Base-by-base conservation (phyloP, 257 asterid species). In the Thymus quinquecostatus region DNA sequence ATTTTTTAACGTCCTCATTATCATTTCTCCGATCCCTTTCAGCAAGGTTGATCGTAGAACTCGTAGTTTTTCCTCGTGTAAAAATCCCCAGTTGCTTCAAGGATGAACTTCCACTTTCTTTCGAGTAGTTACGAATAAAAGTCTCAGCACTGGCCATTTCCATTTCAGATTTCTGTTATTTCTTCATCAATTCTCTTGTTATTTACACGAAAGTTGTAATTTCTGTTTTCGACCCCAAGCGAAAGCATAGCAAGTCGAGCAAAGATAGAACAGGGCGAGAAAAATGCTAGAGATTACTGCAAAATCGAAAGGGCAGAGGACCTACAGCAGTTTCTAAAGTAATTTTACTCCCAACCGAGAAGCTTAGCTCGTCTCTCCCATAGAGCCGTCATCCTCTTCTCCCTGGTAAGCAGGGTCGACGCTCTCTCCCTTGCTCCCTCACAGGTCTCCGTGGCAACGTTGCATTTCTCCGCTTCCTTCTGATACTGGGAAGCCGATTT, bases 401-500 rank as follows among this genome's bases (percentile, higher is more conserved):
- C 98, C 81, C 57, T 85, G 0, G 80, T 68, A 63, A 91, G 85
- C 78, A 87, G 76, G n/a, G 73, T 74, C 58, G 76, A 86, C 29
- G 92, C 94, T 56, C 88, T 84, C 64, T 93, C 98, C 63, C 98
- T 66, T n/a, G 96, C 81, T 45, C 83, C 94, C 75, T 93, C 98
- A 3, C 98, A 91, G 11, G 95, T 90, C 86, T 93, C 95, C 3
- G 94, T 89, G 68, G 97, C 94, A 1, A 85, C 85, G 70, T 83
- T 91, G 89, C 97, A 93, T 76, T 91, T 91, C 85, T 93, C 98
- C 4, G 95, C 96, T 77, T 93, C 98, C 70, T 72, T 78, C 70
- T 84, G 90, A 80, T 87, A 93, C 12, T 91, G 96, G 9, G 91
- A 70, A 63, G 98, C 97, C 49, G 80, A 34, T 63, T 87, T 88